Evolutionary conservation across 257 asterid species (phyloP), one percentile per base, ranked within the genome.

Genomic region (Solanum virginianum): DNA sequence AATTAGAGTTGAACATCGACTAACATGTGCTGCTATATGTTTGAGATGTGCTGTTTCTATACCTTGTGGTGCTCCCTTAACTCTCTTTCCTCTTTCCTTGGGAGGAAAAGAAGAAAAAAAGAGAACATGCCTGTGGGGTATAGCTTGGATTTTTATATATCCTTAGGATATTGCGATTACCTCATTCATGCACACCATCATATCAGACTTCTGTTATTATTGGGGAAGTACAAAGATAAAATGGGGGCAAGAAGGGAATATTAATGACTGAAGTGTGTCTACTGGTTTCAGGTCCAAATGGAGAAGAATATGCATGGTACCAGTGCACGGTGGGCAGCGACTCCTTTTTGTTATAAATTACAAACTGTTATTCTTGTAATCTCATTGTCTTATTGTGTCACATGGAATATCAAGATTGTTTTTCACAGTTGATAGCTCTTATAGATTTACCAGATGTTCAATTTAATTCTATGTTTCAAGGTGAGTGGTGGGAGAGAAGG

Each of bases 401-500:
- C 65, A 53, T 79, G 82, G 49, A 79, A 26, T 53, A 26, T 53
- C 7, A 26, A 79, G 45, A 51, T 55, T 81, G 59, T 56, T 80
- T 80, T 47, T 36, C 66, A 51, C 0, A 45, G 16, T 15, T 16
- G 62, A 45, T 26, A 59, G 49, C 20, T 57, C 72, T 14, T 51
- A 15, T 53, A 18, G 18, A 1, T 60, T 71, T 83, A 36, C 24
- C 72, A 3, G 16, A 83, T 5, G 6, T 43, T 66, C 83, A 69
- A n/a, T 81, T 82, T 24, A 70, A 10, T 68, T 85, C 69, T 55
- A 29, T 56, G 43, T 87, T 65, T 83, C 57, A 83, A 94, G 98
- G 99, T 95, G 86, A 95, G 89, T 84, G 99, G 99, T 79, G 99
- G 99, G 63, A 91, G 99, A 77, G 98, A 95, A 90, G 98, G 98